Percentiles rank a stretch among this genome's conserved stretches.
Conservation (phyloP, 371 early-diverging fungal genomes). For the Mucor sp. region DNA sequence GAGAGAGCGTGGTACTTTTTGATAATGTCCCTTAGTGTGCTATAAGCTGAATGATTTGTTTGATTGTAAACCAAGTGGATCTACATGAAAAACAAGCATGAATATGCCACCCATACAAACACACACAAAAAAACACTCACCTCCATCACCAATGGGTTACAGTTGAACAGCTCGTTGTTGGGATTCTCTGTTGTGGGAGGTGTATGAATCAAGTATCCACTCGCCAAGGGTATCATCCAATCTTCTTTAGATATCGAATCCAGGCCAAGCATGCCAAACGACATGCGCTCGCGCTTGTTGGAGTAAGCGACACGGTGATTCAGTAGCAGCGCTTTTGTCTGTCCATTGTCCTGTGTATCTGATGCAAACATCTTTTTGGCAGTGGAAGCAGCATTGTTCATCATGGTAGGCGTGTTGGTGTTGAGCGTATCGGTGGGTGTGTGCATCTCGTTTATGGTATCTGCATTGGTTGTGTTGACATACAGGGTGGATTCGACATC, state of each 20-base stretch:
- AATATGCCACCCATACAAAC: neutral
- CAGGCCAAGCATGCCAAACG: constrained; percentile 26
- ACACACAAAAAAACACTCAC: constrained; percentile 22
- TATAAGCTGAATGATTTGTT: constrained; percentile 47
- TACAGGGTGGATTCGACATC: constrained; percentile 53
- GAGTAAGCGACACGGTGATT: constrained; percentile 64
- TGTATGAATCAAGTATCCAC: constrained; percentile 58
- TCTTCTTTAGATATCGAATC: constrained; percentile 30
- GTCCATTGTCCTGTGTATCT: constrained; percentile 32
- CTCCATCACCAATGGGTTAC: constrained; percentile 51
- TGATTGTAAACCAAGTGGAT: constrained; percentile 48
- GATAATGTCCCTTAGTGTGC: constrained; percentile 54
- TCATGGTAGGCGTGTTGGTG: neutral
- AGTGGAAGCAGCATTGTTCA: constrained; percentile 6
- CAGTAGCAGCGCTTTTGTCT: constrained; percentile 51
- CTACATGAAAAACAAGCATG: constrained; percentile 8
- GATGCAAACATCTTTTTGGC: constrained; percentile 4
- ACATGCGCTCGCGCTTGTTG: constrained; percentile 37
- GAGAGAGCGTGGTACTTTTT: constrained; percentile 62
- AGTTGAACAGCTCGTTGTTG: constrained; percentile 44
- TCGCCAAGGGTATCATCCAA: constrained; percentile 64
- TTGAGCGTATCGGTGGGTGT: neutral
- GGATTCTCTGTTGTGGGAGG: constrained; percentile 39
- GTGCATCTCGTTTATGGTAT: neutral
- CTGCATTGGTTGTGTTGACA: constrained; percentile 14